Evolutionary conservation across 768 basidiomycete genomes (phyloP).

Genomic region (Lentinula edodes): DNA sequence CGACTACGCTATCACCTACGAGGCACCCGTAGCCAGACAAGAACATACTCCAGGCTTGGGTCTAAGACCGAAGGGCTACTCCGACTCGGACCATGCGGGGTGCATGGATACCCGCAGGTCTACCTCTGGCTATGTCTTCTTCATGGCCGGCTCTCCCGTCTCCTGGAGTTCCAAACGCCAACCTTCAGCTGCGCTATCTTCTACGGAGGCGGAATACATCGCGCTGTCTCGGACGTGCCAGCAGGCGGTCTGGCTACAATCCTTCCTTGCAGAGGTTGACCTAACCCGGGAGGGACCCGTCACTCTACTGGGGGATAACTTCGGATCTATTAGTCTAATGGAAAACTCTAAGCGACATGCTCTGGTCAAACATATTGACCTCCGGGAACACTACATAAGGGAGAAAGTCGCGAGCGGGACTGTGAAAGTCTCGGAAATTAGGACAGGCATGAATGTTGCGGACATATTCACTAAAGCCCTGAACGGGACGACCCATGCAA

Average conservation of each 20-base stretch:
- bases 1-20: not conserved
- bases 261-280: too few relatives aligned
- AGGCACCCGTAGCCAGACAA: not conserved
- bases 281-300: too few relatives aligned
- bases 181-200: not conserved
- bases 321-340: too few relatives aligned
- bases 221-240: not conserved
- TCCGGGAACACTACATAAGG: too few relatives aligned
- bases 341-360: too few relatives aligned
- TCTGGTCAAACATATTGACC: too few relatives aligned
- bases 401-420: too few relatives aligned
- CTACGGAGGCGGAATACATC: not conserved
- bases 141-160: not conserved
- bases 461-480: too few relatives aligned
- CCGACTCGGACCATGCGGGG: not conserved
- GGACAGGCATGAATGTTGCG: too few relatives aligned
- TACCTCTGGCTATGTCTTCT: not conserved
- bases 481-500: too few relatives aligned
- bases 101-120: not conserved
- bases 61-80: not conserved
- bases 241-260: not conserved
- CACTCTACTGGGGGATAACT: too few relatives aligned
- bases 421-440: too few relatives aligned
- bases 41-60: not conserved
- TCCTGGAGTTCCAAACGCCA: not conserved